Base-by-base conservation (phyloP, 129 eudicot species). In the Artemisia tridentata region DNA sequence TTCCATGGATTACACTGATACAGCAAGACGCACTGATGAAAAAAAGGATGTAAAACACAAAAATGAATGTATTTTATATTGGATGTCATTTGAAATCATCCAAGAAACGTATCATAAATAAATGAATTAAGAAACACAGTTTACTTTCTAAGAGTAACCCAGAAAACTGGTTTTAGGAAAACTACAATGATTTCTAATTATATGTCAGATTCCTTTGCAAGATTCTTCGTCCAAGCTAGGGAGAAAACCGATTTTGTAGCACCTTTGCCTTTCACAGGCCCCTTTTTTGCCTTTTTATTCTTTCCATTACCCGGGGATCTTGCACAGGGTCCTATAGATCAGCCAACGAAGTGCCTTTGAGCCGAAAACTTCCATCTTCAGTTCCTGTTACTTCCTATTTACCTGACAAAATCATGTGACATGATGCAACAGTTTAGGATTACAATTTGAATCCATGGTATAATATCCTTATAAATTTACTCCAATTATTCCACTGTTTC, bases 271-370 rank as follows among this genome's bases (percentile, higher is more conserved):
- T 68, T 84, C 27, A 20, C 72, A 1, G 76, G 52, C 14, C 43
- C 74, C 3, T 43, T 43, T 7, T 67, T 70, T 16, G n/a, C 61
- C 29, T 74, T 67, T 29, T 81, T 81, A n/a, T 63, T 61, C 31
- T 82, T 66, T 21, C 65, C 60, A 34, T 73, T 69, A 23, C 71
- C 29, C 3, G 71, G 10, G 80, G 83, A 49, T 85, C 81, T 63
- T 63, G 81, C 57, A 69, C 78, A 11, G 82, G 85, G 75, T 83
- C 95, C 91, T 86, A 88, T 27, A 85, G 91, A 73, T 88, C 95
- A 20, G 88, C 95, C 90, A 86, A 85, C 41, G 88, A 85, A 15
- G 78, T 69, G 13, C 95, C 48, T 77, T 65, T 14, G 88, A 77
- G 48, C 60, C 20, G 66, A 73, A 86, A 45, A 78, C 60, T 13